Conservation (phyloP, 1,284 basidiomycete species). For the Tremellales sp. region DNA sequence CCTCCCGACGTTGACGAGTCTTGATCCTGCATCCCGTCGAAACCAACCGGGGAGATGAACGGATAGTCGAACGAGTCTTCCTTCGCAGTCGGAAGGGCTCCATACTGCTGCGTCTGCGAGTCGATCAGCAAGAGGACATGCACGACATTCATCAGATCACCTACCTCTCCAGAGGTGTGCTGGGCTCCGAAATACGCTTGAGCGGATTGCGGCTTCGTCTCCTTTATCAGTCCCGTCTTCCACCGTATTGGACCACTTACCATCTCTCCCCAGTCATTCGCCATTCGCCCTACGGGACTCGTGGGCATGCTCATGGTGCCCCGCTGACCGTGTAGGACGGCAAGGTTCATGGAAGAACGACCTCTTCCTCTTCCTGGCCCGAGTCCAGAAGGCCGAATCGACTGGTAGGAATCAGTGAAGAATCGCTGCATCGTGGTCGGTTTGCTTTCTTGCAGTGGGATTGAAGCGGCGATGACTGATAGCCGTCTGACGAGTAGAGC, state of each 20-base stretch:
- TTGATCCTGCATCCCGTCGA: slow-evolving; percentile 1
- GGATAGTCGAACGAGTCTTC: neutral
- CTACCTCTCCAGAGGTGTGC: neutral
- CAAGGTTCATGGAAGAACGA: too few species aligned
- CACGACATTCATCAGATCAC: neutral
- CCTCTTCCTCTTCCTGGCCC: too few species aligned
- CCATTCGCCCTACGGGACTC: slow-evolving; percentile 1
- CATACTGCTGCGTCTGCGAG: neutral
- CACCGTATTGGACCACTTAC: neutral
- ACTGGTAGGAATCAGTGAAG: too few species aligned
- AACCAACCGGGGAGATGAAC: neutral
- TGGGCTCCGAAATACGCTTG: slow-evolving; percentile 9
- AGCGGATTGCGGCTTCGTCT: slow-evolving; percentile 13
- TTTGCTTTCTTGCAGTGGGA: too few species aligned
- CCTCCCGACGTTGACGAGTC: neutral
- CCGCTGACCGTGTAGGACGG: too few species aligned
- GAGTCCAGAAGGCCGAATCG: too few species aligned
- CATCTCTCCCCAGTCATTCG: slow-evolving; percentile 1
- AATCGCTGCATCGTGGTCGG: too few species aligned
- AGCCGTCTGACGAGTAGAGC: too few species aligned
- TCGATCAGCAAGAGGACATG: neutral
- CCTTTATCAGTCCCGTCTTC: neutral
- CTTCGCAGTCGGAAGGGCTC: neutral
- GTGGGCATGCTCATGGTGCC: slow-evolving; percentile 14
- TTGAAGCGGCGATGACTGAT: too few species aligned